Percentiles rank a stretch among this genome's conserved stretches.
Evolutionary conservation across 2,329 filamentous ascomycete genomes (phyloP).

Genomic region (Fusarium anguioides): DNA sequence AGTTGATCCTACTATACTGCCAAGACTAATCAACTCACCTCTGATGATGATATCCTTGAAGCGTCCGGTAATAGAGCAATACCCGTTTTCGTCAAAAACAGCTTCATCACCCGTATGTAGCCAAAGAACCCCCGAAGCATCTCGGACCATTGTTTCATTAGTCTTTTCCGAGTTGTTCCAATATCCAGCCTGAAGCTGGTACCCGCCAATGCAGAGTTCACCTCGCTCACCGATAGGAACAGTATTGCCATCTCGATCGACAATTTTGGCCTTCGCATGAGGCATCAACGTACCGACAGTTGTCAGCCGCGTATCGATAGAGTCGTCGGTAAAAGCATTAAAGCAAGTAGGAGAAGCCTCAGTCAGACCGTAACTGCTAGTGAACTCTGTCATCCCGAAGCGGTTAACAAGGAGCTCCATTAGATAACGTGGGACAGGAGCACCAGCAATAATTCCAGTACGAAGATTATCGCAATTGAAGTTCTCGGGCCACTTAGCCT

Average conservation of each 20-base stretch:
- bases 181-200: conserved; percentile 76
- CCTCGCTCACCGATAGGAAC: conserved; percentile 75
- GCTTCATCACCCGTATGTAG: conserved; percentile 76
- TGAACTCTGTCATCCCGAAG: conserved; percentile 81
- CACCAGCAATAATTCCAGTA: conserved; percentile 83
- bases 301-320: conserved; percentile 71
- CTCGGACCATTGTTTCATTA: conserved; percentile 66
- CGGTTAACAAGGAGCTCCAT: conserved; percentile 78
- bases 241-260: conserved; percentile 72
- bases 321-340: conserved; percentile 80
- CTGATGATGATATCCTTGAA: conserved; percentile 86
- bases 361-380: conserved; percentile 77
- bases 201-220: conserved; percentile 82
- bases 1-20: conserved; percentile 34
- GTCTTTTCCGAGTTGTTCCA: conserved; percentile 81
- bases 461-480: conserved; percentile 66
- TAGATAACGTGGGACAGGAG: conserved; percentile 78
- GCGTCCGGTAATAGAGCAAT: conserved; percentile 78
- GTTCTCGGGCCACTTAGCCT: conserved; percentile 55
- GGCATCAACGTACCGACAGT: conserved; percentile 83
- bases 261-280: conserved; percentile 80
- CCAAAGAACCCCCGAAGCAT: conserved; percentile 69
- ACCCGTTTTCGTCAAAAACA: conserved; percentile 73
- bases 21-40: conserved; percentile 54
- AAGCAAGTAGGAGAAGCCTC: conserved; percentile 85